Base-by-base conservation (phyloP, 73 alveolate species). In the Paramecium pentaurelia region DNA sequence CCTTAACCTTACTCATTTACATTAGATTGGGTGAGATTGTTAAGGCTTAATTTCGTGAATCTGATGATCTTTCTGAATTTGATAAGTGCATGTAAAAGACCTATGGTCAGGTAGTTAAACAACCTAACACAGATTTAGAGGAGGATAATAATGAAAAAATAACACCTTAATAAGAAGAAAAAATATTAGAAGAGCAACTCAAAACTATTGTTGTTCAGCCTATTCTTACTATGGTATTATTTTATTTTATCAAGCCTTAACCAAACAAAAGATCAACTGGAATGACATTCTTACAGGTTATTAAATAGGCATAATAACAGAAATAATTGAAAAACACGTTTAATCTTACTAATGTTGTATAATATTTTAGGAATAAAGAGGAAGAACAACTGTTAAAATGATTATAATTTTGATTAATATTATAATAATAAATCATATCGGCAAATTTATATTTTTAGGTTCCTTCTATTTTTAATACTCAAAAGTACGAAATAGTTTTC, bases 31-130 rank as follows among this genome's bases (percentile, higher is more conserved):
- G 77, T 8, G 91, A 80, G 7, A 9, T 28, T 20, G 30, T 80
- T 0, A 80, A 80, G 16, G 11, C 47, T 1, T 14, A 34, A 7
- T 80, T 80, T 12, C 49, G 27, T 16, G 91, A 80, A 18, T 45
- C 47, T 3, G 91, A 80, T 8, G 91, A 80, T 27, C 58, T 80
- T 28, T 44, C 77, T 14, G 91, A 80, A 16, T 80, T 80, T 27
- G 91, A 80, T 80, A 80, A 80, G 12, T 80, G 91, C 75, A 80
- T 80, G 91, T 14, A 45, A 32, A 80, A 42, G 7, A 18, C 12
- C 18, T 80, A 80, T 34, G 58, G 58, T 58, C 22, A 22, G 16
- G 70, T 18, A 16, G 0, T 54, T 14, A 45, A 28, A 25, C 16
- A 38, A 49, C 47, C 47, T 12, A 25, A 45, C n/a, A 28, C 47